Evolutionary conservation across 2,329 filamentous ascomycete species (phyloP), one percentile per base, ranked within the genome.

Genomic region (Spiromastix sp.): DNA sequence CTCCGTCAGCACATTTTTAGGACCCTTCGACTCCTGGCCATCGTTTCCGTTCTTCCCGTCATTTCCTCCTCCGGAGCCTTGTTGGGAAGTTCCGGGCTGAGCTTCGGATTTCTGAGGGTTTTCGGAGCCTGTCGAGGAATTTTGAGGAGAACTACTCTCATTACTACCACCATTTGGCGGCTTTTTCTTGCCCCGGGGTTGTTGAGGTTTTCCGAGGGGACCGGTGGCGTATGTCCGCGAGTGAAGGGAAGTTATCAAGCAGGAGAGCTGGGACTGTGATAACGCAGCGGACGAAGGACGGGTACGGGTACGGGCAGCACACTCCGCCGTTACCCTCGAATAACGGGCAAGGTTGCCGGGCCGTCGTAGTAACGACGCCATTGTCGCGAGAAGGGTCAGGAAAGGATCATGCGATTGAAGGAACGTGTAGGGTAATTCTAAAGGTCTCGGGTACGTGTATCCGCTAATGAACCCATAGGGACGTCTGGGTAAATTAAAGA

Each of bases 281-380:
- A 52, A 39, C 39, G 42, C 36, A 54, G 56, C 53, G 52, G 59
- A 38, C 49, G 61, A 52, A 49, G 54, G 46, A 54, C 63, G 52
- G n/a, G n/a, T n/a, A 61, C 64, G 63, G 42, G 66, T 60, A 51
- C 68, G 66, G 36, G 70, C 59, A 42, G 70, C 60, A 49, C 64
- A 61, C 52, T 70, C 68, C 51, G 71, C 63, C 46, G 69, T 68
- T 47, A 70, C 63, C 57, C 71, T 71, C 40, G 74, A 72, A 52
- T 76, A 67, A 57, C 72, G 71, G 61, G 74, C 73, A 55, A 82
- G 63, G 57, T 74, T 72, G 65, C 74, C 73, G 57, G 78, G 71
- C 59, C 76, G 74, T 57, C 77, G 73, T 47, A 81, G 63, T 51
- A 79, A 66, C 51, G 74, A 73, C 57, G 76, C 77, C 79, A 82